Evolutionary conservation across 306 rosid genomes (phyloP), one percentile per base, ranked within the genome.

Genomic region (Argentina anserina): DNA sequence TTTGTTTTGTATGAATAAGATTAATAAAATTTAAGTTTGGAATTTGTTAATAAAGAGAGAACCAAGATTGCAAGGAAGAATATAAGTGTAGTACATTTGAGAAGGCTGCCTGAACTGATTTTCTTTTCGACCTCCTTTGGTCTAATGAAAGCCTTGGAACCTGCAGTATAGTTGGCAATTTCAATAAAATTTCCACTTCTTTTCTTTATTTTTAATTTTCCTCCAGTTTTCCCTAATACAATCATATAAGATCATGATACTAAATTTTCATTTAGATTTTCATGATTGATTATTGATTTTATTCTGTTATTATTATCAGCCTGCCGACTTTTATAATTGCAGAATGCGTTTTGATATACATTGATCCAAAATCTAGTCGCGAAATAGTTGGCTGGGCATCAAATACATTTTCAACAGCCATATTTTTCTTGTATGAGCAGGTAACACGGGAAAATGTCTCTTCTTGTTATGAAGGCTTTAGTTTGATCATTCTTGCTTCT

Each of bases 301-400:
- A 62, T 85, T 87, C 96, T 91, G 84, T 86, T 88, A 71, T 85
- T 87, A 71, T 79, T 87, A 87, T 86, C 97, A 94, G 99, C 79
- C 89, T 91, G 96, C 99, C 99, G n/a, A 91, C 99, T 79, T 91
- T 94, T 82, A 87, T 94, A 90, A 90, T 94, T 84, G 96, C 99
- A 91, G 99, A 94, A 80, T 91, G 97, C 83, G 99, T 94, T 86
- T 87, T 94, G 86, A 91, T 94, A 82, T 94, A 94, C 86, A 60
- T 94, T 87, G 96, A 89, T 82, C 97, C 96, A 74, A 96, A 94
- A 83, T 94, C 97, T 69, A 89, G 86, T 76, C 84, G 77, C 25
- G 58, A 78, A 29, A 73, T 94, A 42, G 96, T 89, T 84, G 88
- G 89, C 73, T 94, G 97, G 99, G 96, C 97, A 71, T 79, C 95